Base-by-base conservation (phyloP, 768 basidiomycete species). In the Xerocomus spinulosus region DNA sequence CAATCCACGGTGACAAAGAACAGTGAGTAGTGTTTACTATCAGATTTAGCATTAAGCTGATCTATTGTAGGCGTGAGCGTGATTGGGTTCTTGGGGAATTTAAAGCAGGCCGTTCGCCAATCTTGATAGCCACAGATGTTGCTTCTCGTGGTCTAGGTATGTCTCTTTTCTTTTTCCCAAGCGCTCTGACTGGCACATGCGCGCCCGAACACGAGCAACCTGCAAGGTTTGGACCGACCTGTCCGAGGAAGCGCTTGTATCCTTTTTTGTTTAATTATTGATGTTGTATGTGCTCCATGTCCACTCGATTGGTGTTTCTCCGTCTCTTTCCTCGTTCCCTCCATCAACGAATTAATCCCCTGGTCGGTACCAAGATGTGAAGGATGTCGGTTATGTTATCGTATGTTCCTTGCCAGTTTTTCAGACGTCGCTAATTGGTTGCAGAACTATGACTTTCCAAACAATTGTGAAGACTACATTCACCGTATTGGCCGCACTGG, bases 71-170 rank as follows among this genome's bases (percentile, higher is more conserved):
- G 62, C 89, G 90, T 48, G 96, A 99, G 74, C 94, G 96, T 73
- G 96, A 99, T 66, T 99, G 96, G 96, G 96, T 98, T 42, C 76
- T 99, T 33, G 77, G 85, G 68, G 96, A 99, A 73, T 99, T 99
- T 79, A 98, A 98, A 74, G 87, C 92, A 46, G 93, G 96, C 60
- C 87, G 93, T 55, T 93, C 90, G 26, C 95, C 95, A 3, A 98
- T 99, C 68, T 79, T 99, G 64, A 91, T 98, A 63, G 96, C 96
- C 72, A 98, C 96, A 59, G 96, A 97, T 69, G 95, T 99, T 62
- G 96, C 95, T 52, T 96, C 93, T 67, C 94, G 95, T 83, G 95
- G 95, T 81, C 83, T 99, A 67, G 96, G 96, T 98, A 87, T 77
- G 95, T 92, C 52, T 53, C 53, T 64, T 64, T 76, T 45, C 59